Percentiles rank a stretch among this genome's conserved stretches.
phyloP scores from a whole-genome alignment of 1,139 yeast species.

The Groenewaldozyma auringiensis region DNA sequence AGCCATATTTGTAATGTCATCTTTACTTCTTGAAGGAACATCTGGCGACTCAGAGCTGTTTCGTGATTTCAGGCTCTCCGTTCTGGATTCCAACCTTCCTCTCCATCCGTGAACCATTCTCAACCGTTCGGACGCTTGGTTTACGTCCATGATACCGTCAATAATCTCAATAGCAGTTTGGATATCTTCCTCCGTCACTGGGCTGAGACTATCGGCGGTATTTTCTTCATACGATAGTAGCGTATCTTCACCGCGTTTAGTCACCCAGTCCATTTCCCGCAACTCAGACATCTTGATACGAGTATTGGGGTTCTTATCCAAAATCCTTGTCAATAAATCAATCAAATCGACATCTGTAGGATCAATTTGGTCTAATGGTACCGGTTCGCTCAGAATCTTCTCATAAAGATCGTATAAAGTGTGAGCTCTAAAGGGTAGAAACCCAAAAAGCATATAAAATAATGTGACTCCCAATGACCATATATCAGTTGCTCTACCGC shows the following conservation, averaged over 20 bases:
- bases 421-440: slow-evolving; percentile 34
- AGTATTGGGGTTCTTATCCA: slow-evolving; percentile 47
- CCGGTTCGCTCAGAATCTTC: slow-evolving; percentile 24
- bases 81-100: slow-evolving; percentile 15
- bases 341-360: slow-evolving; percentile 16
- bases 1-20: slow-evolving; percentile 7
- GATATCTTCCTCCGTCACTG: slow-evolving; percentile 35
- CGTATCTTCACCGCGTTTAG: slow-evolving; percentile 32
- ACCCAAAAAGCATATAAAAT: slow-evolving; percentile 33
- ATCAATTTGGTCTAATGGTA: slow-evolving; percentile 12
- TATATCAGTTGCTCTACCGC: slow-evolving; percentile 62
- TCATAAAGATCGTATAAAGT: slow-evolving; percentile 44
- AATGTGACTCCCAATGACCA: slow-evolving; percentile 75
- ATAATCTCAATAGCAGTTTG: slow-evolving; percentile 32
- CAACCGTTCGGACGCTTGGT: slow-evolving; percentile 24
- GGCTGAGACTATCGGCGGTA: slow-evolving; percentile 27
- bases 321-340: slow-evolving; percentile 27
- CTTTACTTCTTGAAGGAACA: neutral
- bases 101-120: slow-evolving; percentile 29
- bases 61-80: neutral
- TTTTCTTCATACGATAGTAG: slow-evolving; percentile 34
- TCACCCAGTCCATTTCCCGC: slow-evolving; percentile 55
- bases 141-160: slow-evolving; percentile 24
- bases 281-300: slow-evolving; percentile 48
- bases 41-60: neutral